Evolutionary conservation across 371 early-diverging fungal species (phyloP), one percentile per base, ranked within the genome.

Genomic region (Parasitella parasitica): DNA sequence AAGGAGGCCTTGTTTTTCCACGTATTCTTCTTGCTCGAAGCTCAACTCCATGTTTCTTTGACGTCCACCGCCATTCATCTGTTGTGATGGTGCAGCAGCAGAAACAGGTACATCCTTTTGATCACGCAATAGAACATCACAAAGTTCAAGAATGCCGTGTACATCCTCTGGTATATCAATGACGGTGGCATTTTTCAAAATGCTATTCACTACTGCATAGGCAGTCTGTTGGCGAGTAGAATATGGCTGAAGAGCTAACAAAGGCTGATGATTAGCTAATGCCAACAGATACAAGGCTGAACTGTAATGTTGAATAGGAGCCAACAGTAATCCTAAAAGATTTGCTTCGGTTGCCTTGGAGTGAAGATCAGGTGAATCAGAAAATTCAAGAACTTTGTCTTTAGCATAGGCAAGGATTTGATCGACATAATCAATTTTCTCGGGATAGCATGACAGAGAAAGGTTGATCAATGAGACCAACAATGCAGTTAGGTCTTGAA

Each of bases 401-500:
- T 84, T 86, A 35, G 93, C 89, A 77, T 91, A 95, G 5, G 86
- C 91, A 46, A 97, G 82, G 30, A 97, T 91, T 66, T 88, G 85
- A 75, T 95, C 94, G 1, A 94, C 90, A 62, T 94, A 90, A 30
- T 85, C 90, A 36, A 92, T 63, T 38, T 86, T 86, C 13, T 92
- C 90, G 12, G 97, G 97, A 59, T 96, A 95, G 69, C 96, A 95
- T 55, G 93, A 91, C 12, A 97, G 71, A 22, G 95, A 90, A 43
- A 97, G 72, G 48, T 94, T 91, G 57, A 88, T 84, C 63, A 96
- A 78, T 1, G 96, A 93, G 3, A 89, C 89, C 28, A 94, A 75
- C 43, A 97, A 78, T 0, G 94, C 92, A 22, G 92, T 88, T 13
- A 94, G 83, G 64, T 97, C 97, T 60, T 92, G 90, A 26, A 95